Percentiles rank a stretch among this genome's conserved stretches.
Evolutionary conservation across 164 flowering plant species (phyloP).

Genomic region (Houttuynia cordata): DNA sequence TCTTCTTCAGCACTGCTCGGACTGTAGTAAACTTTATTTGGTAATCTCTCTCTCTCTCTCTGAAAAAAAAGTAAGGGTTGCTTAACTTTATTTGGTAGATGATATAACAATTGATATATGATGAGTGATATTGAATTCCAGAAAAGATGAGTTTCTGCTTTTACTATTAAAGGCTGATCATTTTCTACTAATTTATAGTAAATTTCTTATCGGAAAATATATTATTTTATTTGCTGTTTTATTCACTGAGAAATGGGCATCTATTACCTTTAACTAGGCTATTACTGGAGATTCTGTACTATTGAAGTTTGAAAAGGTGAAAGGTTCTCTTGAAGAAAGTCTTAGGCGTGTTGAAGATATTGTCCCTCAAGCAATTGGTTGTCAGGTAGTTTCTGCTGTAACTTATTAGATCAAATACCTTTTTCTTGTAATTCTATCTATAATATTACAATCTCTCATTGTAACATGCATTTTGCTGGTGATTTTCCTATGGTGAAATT

Average conservation of each 20-base stretch:
- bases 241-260: not conserved
- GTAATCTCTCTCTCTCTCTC: slow-evolving; percentile 32
- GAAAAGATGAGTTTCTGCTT: no score
- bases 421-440: not conserved
- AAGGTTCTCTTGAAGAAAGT: slow-evolving; percentile 60
- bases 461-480: no score
- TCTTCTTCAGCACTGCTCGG: slow-evolving; percentile 84
- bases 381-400: slow-evolving; percentile 44
- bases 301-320: slow-evolving; percentile 77
- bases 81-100: no score
- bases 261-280: slow-evolving; percentile 33
- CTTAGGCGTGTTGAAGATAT: slow-evolving; percentile 84
- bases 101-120: not conserved
- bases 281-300: slow-evolving; percentile 89
- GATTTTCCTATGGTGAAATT: no score
- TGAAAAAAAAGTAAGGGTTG: no score
- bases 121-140: no score
- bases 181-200: no score
- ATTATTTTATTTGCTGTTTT: no score
- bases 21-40: slow-evolving; percentile 92
- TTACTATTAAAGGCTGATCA: no score
- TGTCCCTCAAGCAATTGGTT: slow-evolving; percentile 74
- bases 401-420: not conserved
- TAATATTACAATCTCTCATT: no score
- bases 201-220: no score